phyloP scores from a whole-genome alignment of 805 yeast species.

The Komagataella phaffii region DNA sequence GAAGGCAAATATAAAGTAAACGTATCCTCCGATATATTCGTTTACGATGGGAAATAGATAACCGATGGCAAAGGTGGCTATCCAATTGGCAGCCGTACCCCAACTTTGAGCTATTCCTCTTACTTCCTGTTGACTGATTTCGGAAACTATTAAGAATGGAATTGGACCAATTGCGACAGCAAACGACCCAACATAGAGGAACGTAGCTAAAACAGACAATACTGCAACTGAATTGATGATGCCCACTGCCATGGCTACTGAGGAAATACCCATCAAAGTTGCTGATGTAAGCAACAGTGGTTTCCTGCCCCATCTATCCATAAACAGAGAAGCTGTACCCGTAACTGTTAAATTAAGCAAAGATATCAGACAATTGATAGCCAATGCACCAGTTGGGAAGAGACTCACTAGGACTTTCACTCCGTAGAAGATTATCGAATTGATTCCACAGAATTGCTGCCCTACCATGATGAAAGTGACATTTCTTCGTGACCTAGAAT shows the following conservation, averaged over 20 bases:
- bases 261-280: constrained; percentile 49
- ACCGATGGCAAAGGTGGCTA: constrained; percentile 76
- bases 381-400: constrained; percentile 58
- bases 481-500: constrained; percentile 43
- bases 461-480: constrained; percentile 65
- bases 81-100: constrained; percentile 87
- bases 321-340: constrained; percentile 53
- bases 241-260: constrained; percentile 55
- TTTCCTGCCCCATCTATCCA: constrained; percentile 69
- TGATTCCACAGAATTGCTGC: constrained; percentile 90
- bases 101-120: constrained; percentile 83
- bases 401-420: constrained; percentile 65
- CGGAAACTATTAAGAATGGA: constrained; percentile 81
- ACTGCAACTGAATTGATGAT: constrained; percentile 33
- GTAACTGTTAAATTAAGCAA: constrained; percentile 66
- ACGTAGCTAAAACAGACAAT: constrained; percentile 49
- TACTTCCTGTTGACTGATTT: constrained; percentile 72
- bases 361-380: constrained; percentile 68
- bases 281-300: constrained; percentile 60
- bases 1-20: constrained; percentile 58
- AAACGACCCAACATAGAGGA: constrained; percentile 68
- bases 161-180: constrained; percentile 94
- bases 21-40: constrained; percentile 57
- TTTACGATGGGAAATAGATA: constrained; percentile 67
- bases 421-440: constrained; percentile 87